These are phyloP conservation scores for Candida montana DNA, from an alignment of 805 yeast species.

Conservation along the genomic window DNA sequence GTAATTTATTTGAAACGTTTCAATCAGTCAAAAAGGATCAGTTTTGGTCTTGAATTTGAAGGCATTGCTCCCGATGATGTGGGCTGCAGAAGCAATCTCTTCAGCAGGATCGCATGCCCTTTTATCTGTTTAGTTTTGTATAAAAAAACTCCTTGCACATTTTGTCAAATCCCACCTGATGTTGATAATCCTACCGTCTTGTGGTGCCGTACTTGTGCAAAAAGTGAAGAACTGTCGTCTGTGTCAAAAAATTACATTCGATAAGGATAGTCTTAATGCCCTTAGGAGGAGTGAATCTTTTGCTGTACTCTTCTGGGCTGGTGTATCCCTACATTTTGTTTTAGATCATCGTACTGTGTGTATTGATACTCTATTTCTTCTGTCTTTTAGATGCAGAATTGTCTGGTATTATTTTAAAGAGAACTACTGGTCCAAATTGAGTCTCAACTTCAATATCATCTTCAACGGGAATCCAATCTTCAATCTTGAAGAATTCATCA, in stretches of 20 bases:
- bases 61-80: neutral
- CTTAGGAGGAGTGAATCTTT: constrained; percentile 4
- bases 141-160: constrained; percentile 27
- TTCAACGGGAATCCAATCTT: constrained; percentile 16
- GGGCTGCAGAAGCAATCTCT: neutral
- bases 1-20: too few relatives aligned
- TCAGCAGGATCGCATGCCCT: neutral
- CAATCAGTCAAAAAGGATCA: too few relatives aligned
- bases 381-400: constrained; percentile 3
- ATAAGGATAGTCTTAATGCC: constrained; percentile 28
- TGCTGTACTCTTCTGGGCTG: constrained; percentile 17
- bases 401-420: constrained; percentile 9
- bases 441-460: constrained; percentile 10
- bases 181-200: constrained; percentile 26
- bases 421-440: constrained; percentile 12
- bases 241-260: neutral
- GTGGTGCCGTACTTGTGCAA: constrained; percentile 43
- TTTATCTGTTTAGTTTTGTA: neutral
- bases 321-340: constrained; percentile 22
- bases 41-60: too few relatives aligned
- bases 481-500: constrained; percentile 14
- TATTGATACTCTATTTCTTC: neutral
- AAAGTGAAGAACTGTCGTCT: constrained; percentile 22
- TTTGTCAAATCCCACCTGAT: constrained; percentile 39
- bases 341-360: neutral